Evolutionary conservation across 257 asterid species (phyloP), one percentile per base, ranked within the genome.

Genomic region (Nicotiana knightiana): DNA sequence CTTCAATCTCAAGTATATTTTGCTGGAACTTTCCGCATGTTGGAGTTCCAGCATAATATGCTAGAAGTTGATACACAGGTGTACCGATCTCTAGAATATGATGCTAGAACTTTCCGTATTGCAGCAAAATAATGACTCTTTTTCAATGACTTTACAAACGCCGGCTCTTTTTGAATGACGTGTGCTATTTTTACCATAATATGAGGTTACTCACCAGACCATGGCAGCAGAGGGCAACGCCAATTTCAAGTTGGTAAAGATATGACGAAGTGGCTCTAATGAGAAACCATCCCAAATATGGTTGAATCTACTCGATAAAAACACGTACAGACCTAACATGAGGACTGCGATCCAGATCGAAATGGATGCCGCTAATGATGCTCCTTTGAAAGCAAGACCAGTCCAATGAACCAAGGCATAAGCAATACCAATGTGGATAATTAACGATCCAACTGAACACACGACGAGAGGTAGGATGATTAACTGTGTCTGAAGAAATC

Each of bases 401-500:
- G 91, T 87, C 87, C 87, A 78, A 13, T 83, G 68, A 70, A 92
- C 94, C 83, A 94, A 46, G 59, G 73, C 81, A 54, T 88, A 91
- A 17, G 92, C 81, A 37, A 93, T 85, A 24, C 86, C 95, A 0
- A 91, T 37, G 53, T 91, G 98, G 55, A 90, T 62, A 57, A 79
- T 35, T 9, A 91, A 83, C 3, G 97, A 91, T 70, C 84, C 76
- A 32, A 87, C 65, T 1, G 97, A 86, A 87, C 91, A 90, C 17
- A 87, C 70, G 9, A 89, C 90, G 24, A 93, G 53, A 4, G 96
- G 93, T 48, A 83, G 5, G 3, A 94, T 84, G 12, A 91, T 81
- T 9, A 85, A 85, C 43, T 94, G 98, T 3, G 97, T 84, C 87
- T 89, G 97, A 59, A 93, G 89, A 83, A 94, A 94, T 62, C 98